Evolutionary conservation across 2,329 filamentous ascomycete species (phyloP), one percentile per base, ranked within the genome.

Genomic region (Cladosporium sp.): DNA sequence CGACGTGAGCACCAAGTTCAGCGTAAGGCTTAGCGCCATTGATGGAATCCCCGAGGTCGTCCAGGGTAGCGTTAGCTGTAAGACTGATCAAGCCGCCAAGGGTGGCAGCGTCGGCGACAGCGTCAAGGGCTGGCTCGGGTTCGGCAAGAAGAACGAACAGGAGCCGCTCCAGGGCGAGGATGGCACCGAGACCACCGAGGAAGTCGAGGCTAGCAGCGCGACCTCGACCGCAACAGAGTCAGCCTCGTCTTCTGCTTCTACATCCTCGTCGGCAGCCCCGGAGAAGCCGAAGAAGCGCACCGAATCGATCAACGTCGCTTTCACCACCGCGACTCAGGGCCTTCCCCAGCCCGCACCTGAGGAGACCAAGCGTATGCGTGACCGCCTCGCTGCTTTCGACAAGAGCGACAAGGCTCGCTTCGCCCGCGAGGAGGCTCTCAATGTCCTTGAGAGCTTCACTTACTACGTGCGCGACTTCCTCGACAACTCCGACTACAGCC

Each of bases 41-140:
- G 82, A 89, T 63, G 91, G 90, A 33, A 83, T 95, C 60, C 89
- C 95, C 3, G 86, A 91, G 56, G 79, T 97, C 48, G 70, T 80
- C 52, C 82, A 82, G 61, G 87, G 86, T n/a, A 79, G 79, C 53
- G 84, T 93, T 5, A 91, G 91, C 68, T 98, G 93, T 65, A 88
- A 95, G 67, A 81, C 86, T 22, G 87, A 95, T 49, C 79, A 78
- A 4, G 69, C 72, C 8, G 83, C 84, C 43, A 82, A 82, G 70
- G 89, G 90, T 68, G 88, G 87, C 58, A 84, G 86, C 48, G 81
- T 97, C 45, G 87, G 96, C 44, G 92, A 95, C 65, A 91, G 89
- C 41, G 89, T 97, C 59, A 98, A 98, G 78, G 95, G 91, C 59
- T 81, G 96, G 57, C 95, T 98, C 66, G 93, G 93, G 5, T 91